phyloP scores from a whole-genome alignment of 2,329 filamentous ascomycete genomes.

The Fusarium equiseti region DNA sequence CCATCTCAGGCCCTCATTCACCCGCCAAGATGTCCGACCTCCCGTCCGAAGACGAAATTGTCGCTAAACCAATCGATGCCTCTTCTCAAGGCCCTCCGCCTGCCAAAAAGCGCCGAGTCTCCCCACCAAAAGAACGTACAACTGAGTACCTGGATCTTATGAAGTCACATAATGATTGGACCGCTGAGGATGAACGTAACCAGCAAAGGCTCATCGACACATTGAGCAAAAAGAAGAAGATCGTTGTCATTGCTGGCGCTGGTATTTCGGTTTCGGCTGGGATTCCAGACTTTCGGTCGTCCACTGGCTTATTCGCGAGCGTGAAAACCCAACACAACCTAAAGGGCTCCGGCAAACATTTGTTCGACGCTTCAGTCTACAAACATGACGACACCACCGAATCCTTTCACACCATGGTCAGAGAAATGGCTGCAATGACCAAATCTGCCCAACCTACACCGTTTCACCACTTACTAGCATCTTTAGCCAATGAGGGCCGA shows the following conservation, averaged over 20 bases:
- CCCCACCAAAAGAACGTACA: constrained; percentile 72
- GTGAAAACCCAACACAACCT: constrained; percentile 89
- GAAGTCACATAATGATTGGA: constrained; percentile 63
- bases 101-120: constrained; percentile 79
- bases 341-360: constrained; percentile 88
- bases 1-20: constrained; percentile 63
- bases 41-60: constrained; percentile 52
- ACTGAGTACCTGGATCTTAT: constrained; percentile 84
- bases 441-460: constrained; percentile 82
- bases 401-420: constrained; percentile 96
- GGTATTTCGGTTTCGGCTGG: constrained; percentile 97
- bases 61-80: constrained; percentile 43
- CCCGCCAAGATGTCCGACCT: constrained; percentile 61
- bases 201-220: constrained; percentile 79
- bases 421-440: constrained; percentile 84
- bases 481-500: constrained; percentile 86
- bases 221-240: constrained; percentile 91
- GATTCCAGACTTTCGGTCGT: constrained; percentile 96
- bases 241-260: constrained; percentile 95
- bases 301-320: constrained; percentile 87
- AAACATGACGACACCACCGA: constrained; percentile 89
- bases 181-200: constrained; percentile 61
- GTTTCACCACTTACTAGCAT: constrained; percentile 94
- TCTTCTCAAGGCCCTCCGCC: constrained; percentile 71
- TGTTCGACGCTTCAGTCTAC: constrained; percentile 98